Evolutionary conservation across 805 yeast genomes (phyloP).

Genomic region (Vanderwaltozyma verrucispora): DNA sequence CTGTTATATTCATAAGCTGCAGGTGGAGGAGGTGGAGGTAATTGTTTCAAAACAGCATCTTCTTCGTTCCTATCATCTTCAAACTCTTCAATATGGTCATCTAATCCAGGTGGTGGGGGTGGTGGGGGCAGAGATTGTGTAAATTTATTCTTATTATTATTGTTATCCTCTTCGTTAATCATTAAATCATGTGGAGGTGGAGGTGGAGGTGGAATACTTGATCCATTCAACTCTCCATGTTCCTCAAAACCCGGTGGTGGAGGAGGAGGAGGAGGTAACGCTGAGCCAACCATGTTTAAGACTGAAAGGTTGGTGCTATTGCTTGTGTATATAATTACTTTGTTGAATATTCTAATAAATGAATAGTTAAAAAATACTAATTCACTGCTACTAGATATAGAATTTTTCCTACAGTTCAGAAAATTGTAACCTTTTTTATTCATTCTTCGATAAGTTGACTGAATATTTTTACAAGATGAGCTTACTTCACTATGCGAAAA

Average conservation of each 20-base stretch:
- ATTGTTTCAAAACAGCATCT: conserved; percentile 2
- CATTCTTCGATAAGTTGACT: too few species aligned
- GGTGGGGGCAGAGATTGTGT: conserved; percentile 13
- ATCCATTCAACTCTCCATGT: conserved; percentile 6
- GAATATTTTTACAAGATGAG: too few species aligned
- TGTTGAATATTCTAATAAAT: too few species aligned
- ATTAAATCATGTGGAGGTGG: too few species aligned
- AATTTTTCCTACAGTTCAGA: too few species aligned
- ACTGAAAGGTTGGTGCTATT: too few species aligned
- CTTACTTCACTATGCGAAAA: too few species aligned
- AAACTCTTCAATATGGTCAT: conserved; percentile 5
- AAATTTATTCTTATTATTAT: background rate
- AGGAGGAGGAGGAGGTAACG: conserved; percentile 12
- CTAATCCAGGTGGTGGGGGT: conserved; percentile 24
- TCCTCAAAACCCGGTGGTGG: conserved; percentile 14
- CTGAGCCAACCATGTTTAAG: background rate
- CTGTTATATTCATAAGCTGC: conserved; percentile 1
- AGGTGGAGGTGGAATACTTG: conserved; percentile 5
- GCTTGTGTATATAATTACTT: too few species aligned
- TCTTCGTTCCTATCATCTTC: conserved; percentile 1
- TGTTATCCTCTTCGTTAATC: too few species aligned
- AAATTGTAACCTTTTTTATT: too few species aligned
- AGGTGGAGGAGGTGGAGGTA: conserved; percentile 23
- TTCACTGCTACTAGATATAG: too few species aligned
- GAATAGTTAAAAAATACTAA: too few species aligned